These are phyloP conservation scores for Candida sp. DNA, from an alignment of 1,139 yeast species.

Conservation along the genomic window DNA sequence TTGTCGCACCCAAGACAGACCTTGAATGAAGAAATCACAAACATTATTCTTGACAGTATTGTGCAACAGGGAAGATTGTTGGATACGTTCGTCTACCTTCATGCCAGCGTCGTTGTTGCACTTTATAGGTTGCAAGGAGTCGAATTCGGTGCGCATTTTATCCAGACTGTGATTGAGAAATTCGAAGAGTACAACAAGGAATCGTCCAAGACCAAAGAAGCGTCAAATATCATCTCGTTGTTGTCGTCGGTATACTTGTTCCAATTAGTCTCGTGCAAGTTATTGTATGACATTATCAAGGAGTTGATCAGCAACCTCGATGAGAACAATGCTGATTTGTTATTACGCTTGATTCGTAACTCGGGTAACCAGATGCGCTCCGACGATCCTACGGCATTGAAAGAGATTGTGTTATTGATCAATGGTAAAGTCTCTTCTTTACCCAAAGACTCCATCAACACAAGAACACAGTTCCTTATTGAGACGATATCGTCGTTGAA, in stretches of 20 bases:
- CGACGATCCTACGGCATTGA: constrained; percentile 89
- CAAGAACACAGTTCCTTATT: constrained; percentile 82
- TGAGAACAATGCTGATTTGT: constrained; percentile 77
- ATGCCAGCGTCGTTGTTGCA: constrained; percentile 79
- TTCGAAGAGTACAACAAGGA: constrained; percentile 46
- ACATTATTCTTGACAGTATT: constrained; percentile 69
- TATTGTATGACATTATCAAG: constrained; percentile 78
- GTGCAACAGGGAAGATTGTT: constrained; percentile 64
- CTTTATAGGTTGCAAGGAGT: constrained; percentile 81
- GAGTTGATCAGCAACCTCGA: constrained; percentile 59
- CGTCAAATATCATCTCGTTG: constrained; percentile 72
- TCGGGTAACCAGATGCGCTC: constrained; percentile 87
- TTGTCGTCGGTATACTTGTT: constrained; percentile 80
- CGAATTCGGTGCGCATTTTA: constrained; percentile 88
- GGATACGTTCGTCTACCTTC: constrained; percentile 80
- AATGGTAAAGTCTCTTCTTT: constrained; percentile 43
- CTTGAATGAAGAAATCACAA: constrained; percentile 72
- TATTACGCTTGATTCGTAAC: constrained; percentile 71
- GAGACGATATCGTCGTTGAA: constrained; percentile 87
- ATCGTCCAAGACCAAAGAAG: constrained; percentile 51
- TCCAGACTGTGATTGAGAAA: constrained; percentile 78
- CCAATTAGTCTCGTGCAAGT: constrained; percentile 71
- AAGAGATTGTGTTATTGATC: constrained; percentile 74
- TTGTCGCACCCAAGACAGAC: constrained; percentile 72
- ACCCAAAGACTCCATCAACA: constrained; percentile 36